Evolutionary conservation across 305 asterid genomes (phyloP).

Genomic region (Fraxinus dipetala): DNA sequence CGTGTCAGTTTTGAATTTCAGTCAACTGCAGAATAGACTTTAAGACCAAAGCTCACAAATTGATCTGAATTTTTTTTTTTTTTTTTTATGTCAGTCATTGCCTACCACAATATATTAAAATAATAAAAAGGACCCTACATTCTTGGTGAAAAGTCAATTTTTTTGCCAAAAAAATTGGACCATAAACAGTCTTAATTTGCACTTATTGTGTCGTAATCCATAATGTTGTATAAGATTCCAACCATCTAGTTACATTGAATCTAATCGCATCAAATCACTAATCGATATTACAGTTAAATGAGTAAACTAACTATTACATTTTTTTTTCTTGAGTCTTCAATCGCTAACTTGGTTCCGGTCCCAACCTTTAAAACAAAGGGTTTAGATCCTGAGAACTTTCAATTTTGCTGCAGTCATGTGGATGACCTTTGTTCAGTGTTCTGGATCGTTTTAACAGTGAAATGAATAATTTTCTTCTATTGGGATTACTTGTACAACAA

Average conservation of each 20-base stretch:
- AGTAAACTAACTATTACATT: neutral
- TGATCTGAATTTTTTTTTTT: neutral
- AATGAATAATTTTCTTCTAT: neutral
- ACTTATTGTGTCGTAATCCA: neutral
- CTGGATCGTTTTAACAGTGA: neutral
- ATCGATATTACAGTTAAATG: neutral
- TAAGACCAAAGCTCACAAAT: neutral
- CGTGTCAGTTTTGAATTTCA: neutral
- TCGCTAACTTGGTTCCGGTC: neutral
- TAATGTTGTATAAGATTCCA: neutral
- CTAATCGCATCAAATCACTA: neutral
- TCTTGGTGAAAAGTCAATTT: neutral
- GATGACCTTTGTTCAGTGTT: neutral
- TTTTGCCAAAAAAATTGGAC: neutral
- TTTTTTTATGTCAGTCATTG: too few relatives aligned
- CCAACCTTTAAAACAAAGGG: neutral
- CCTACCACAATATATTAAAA: neutral
- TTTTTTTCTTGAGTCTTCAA: neutral
- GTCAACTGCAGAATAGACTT: neutral
- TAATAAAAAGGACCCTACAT: neutral
- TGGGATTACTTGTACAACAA: neutral
- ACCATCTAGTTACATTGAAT: neutral
- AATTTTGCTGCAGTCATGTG: neutral
- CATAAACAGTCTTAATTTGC: neutral
- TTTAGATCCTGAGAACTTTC: neutral